Conservation (phyloP, 371 early-diverging fungal species). For the Blakeslea trispora region DNA sequence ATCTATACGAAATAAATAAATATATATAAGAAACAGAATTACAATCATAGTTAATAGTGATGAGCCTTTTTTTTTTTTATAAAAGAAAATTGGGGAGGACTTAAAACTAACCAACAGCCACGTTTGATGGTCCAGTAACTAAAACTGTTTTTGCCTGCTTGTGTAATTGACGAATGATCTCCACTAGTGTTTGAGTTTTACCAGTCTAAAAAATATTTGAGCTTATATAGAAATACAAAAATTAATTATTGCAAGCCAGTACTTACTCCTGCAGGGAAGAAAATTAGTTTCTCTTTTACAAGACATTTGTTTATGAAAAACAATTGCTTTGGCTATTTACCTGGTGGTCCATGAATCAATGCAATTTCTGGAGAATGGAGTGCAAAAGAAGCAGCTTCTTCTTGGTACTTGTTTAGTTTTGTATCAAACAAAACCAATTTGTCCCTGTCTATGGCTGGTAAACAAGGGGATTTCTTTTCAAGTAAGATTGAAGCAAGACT, state of each 20-base stretch:
- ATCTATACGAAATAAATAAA: too few relatives aligned
- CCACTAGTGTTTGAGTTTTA: slow-evolving; percentile 89
- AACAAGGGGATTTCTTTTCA: neutral
- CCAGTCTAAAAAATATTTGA: slow-evolving; percentile 64
- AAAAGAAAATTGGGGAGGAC: too few relatives aligned
- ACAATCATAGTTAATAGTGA: too few relatives aligned
- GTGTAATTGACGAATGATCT: slow-evolving; percentile 77
- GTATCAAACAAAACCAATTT: slow-evolving; percentile 53
- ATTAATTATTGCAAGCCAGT: too few relatives aligned
- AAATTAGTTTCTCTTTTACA: neutral
- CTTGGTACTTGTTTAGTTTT: slow-evolving; percentile 72
- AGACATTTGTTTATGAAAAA: too few relatives aligned
- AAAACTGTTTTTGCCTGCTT: slow-evolving; percentile 67
- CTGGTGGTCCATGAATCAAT: slow-evolving; percentile 87
- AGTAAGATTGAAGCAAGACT: neutral
- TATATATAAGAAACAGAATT: too few relatives aligned
- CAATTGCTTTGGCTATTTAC: slow-evolving; percentile 15
- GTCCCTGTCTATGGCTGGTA: neutral
- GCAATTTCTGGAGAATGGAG: slow-evolving; percentile 66
- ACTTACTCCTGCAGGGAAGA: neutral
- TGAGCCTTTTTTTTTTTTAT: too few relatives aligned
- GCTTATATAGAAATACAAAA: neutral
- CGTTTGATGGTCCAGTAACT: slow-evolving; percentile 93
- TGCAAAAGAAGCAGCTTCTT: slow-evolving; percentile 67
- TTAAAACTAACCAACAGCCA: slow-evolving; percentile 77